These are phyloP conservation scores for Zhuliangozyma parablackwelliae DNA, from an alignment of 1,139 yeast species.

Conservation along the genomic window DNA sequence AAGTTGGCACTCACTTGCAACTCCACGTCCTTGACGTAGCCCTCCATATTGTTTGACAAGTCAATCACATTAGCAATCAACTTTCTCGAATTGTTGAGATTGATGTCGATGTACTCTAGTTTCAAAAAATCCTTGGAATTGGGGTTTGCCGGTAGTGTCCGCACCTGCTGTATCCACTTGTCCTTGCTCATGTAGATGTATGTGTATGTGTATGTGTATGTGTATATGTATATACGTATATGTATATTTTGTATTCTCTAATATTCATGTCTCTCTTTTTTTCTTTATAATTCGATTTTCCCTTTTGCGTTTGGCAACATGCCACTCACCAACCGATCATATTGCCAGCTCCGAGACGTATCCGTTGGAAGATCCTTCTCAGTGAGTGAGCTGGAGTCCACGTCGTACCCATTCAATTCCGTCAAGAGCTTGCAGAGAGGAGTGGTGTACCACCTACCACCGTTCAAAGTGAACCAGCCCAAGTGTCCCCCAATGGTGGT, in stretches of 20 bases:
- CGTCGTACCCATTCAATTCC: conserved; percentile 26
- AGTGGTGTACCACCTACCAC: conserved; percentile 51
- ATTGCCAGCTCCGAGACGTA: conserved; percentile 23
- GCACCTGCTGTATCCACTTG: conserved; percentile 31
- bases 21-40: conserved; percentile 15
- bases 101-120: conserved; percentile 42
- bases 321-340: conserved; percentile 23
- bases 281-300: too few species aligned
- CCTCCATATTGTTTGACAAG: conserved; percentile 18
- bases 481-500: conserved; percentile 86
- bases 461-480: conserved; percentile 51
- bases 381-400: conserved; percentile 9
- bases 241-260: too few species aligned
- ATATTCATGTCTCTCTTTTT: too few species aligned
- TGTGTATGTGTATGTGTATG: too few species aligned
- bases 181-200: conserved; percentile 2
- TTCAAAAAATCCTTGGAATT: conserved; percentile 35
- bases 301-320: conserved; percentile 8
- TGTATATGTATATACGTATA: too few species aligned
- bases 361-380: conserved; percentile 25
- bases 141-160: conserved; percentile 40
- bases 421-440: conserved; percentile 34
- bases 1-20: conserved; percentile 26
- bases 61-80: conserved; percentile 29
- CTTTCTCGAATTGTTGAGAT: conserved; percentile 40